Percentiles rank a stretch among this genome's conserved stretches.
Conservation (phyloP, 345 rosid species). For the Microcos paniculata region DNA sequence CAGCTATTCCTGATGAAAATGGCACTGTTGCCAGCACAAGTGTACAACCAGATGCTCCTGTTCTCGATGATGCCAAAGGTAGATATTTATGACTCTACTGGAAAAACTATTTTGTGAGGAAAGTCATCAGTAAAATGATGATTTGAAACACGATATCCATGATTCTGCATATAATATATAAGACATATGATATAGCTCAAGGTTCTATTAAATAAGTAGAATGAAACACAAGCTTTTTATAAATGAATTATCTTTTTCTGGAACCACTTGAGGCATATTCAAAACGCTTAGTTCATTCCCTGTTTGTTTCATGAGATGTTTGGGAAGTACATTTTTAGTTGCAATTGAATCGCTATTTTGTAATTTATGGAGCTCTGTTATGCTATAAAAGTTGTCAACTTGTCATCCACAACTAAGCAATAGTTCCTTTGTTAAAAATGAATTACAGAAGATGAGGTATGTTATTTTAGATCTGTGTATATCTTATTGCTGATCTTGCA, state of each 20-base stretch:
- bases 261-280: background rate
- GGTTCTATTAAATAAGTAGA: background rate
- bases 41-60: constrained; percentile 29
- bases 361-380: background rate
- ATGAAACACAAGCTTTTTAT: background rate
- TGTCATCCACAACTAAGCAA: background rate
- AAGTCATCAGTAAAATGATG: background rate
- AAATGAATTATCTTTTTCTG: background rate
- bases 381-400: background rate
- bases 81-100: constrained; percentile 5
- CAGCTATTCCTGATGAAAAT: constrained; percentile 33
- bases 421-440: background rate
- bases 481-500: constrained; percentile 12
- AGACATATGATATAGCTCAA: background rate
- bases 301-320: background rate
- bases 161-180: background rate
- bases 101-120: background rate
- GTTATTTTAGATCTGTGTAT: constrained; percentile 10
- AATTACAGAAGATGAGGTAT: background rate
- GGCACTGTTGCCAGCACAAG: constrained; percentile 39
- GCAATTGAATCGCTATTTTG: background rate
- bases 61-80: constrained; percentile 38
- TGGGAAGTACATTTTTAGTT: background rate
- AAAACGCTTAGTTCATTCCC: background rate
- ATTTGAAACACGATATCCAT: background rate